phyloP scores from a whole-genome alignment of 768 basidiomycete species.

The Naganishia randhawae region DNA sequence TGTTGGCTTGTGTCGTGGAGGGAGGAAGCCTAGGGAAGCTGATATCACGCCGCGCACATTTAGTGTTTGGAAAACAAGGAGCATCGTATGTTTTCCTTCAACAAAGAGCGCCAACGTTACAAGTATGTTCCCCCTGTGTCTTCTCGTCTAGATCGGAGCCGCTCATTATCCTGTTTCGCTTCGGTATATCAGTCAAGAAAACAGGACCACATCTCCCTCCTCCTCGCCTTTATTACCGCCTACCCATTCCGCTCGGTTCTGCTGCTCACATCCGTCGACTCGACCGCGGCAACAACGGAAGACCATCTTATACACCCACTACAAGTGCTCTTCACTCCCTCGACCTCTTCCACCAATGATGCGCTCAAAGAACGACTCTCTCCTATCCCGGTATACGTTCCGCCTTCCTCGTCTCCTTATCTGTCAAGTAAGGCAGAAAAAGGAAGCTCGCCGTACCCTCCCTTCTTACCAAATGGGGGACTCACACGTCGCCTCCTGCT shows the following conservation, averaged over 20 bases:
- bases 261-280: conserved; percentile 23
- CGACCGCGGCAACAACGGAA: conserved; percentile 18
- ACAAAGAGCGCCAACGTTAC: conserved; percentile 23
- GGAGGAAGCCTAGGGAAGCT: neutral
- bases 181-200: neutral
- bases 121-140: neutral
- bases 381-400: neutral
- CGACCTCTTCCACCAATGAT: neutral
- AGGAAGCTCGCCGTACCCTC: neutral
- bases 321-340: conserved; percentile 1
- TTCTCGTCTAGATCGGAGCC: neutral
- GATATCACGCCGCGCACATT: neutral
- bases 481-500: neutral
- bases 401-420: neutral
- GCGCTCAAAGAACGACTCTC: neutral
- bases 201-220: conserved; percentile 22
- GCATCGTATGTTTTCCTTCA: conserved; percentile 14
- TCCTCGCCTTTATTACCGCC: neutral
- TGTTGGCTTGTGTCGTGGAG: neutral
- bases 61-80: conserved; percentile 13
- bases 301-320: conserved; percentile 14
- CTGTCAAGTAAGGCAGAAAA: no score
- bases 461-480: neutral
- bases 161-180: neutral
- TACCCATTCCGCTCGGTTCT: conserved; percentile 18